Conservation (phyloP, 192 early-diverging fungal genomes). For the Linderina pennispora region DNA sequence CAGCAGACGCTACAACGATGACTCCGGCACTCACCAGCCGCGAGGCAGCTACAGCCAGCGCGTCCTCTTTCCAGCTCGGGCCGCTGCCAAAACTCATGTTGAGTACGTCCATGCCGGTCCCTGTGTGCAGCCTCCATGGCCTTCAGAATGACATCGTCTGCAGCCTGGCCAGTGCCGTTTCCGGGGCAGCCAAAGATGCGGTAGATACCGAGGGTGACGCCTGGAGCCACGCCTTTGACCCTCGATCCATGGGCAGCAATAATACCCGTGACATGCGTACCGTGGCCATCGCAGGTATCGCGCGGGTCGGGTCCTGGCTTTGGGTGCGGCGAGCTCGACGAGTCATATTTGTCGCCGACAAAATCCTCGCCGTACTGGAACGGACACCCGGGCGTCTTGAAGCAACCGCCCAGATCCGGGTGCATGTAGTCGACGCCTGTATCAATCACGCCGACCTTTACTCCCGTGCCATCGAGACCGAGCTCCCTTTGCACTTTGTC, state of each 20-base stretch:
- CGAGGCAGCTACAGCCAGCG: conserved; percentile 54
- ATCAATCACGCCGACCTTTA: conserved; percentile 46
- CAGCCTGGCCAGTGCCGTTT: conserved; percentile 55
- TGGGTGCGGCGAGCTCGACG: conserved; percentile 23
- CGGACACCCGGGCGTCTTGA: conserved; percentile 53
- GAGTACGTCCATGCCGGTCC: conserved; percentile 75
- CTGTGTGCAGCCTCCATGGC: conserved; percentile 64
- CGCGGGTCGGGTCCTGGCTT: conserved; percentile 50
- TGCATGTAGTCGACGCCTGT: conserved; percentile 49
- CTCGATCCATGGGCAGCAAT: conserved; percentile 60
- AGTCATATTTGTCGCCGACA: conserved; percentile 51
- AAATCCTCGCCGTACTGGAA: conserved; percentile 59
- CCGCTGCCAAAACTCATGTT: conserved; percentile 77
- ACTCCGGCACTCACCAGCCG: conserved; percentile 36
- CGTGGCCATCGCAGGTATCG: conserved; percentile 59
- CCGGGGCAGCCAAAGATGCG: conserved; percentile 76
- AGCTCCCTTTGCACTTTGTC: conserved; percentile 46
- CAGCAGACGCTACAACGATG: conserved; percentile 54
- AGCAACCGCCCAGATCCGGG: conserved; percentile 45
- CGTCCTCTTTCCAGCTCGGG: conserved; percentile 55
- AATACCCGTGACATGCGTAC: conserved; percentile 65
- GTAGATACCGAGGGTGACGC: conserved; percentile 72
- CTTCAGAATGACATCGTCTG: conserved; percentile 64
- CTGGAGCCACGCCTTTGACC: conserved; percentile 79
- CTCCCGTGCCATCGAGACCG: conserved; percentile 55